Base-by-base conservation (phyloP, 169 alveolate genomes). In the Plasmodium yoelii region DNA sequence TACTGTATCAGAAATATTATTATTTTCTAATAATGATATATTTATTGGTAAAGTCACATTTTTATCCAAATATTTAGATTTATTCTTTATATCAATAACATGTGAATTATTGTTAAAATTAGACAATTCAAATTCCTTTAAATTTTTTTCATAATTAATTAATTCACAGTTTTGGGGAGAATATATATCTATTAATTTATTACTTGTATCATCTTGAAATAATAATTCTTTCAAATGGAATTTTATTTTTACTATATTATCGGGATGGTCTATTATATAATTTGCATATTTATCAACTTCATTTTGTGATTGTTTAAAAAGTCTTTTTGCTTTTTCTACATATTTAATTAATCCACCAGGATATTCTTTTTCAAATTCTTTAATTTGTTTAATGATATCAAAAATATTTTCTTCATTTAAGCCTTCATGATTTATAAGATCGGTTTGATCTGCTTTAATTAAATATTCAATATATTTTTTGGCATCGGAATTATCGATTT, bases 321-420 rank as follows among this genome's bases (percentile, higher is more conserved):
- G 88, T 18, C 65, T 88, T 64, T 94, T 94, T 15, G 98, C 98
- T 92, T 98, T 93, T 69, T 92, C 73, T 13, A 95, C 91, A 91
- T 97, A 97, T 34, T 93, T 96, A 13, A 71, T 65, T 12, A 96
- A 82, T 9, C 99, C 99, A 55, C 64, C 88, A n/a, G 88, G 88
- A 55, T 75, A 75, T 19, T 61, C 57, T 15, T 24, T 15, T 49
- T 75, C 88, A 65, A 75, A 75, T 75, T 75, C 88, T 63, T 75
- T 75, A 8, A 75, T 75, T 56, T 75, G 88, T 39, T 75, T 61
- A 22, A 75, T 75, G 6, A 75, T 46, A 49, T 75, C 88, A 8
- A 61, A 47, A 39, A 75, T 75, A 22, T 46, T 75, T 5, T 53
- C 28, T 42, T 63, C 67, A 55, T 75, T 75, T 75, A 75, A 24